Base-by-base conservation (phyloP, 2,329 filamentous ascomycete species). In the Arthroderma sp. region DNA sequence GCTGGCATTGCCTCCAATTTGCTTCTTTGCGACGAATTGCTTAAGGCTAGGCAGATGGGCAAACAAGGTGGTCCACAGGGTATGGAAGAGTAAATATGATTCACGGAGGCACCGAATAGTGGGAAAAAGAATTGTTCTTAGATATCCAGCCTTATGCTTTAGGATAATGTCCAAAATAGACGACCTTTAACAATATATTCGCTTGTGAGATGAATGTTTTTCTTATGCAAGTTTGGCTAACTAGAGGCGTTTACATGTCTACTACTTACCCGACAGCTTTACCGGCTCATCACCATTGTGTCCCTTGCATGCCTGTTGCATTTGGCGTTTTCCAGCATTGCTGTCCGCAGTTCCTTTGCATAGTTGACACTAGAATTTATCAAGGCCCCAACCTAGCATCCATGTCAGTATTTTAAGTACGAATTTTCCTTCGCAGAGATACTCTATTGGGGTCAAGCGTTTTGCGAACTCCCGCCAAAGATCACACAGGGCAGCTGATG, bases 41-140 rank as follows among this genome's bases (percentile, higher is more conserved):
- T 98, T 66, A 98, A 98, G 80, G 93, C 93, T 61, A 82, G 93
- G 71, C 91, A 98, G 77, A 98, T 98, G 93, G 86, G 72, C 56
- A 71, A 69, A 63, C 65, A 69, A 54, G 67, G 71, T 57, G 73
- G 69, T 44, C 74, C 74, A 57, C 72, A 67, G 56, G 71, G 70
- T 55, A 71, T 70, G 68, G 73, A 73, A 38, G 70, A 73, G 65
- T 71, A 70, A 70, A 66, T 19, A 31, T 35, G 47, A 11, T 33
- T 51, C 21, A 21, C 21, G 9, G 25, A 49, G 44, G 21, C 25
- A n/a, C n/a, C 39, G 19, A 54, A 19, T 21, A 17, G 35, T 1
- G 15, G 21, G 17, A 38, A n/a, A n/a, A n/a, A 23, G 11, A 17
- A 2, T n/a, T 38, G 37, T 54, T 13, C 21, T 33, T 54, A 41